These are phyloP conservation scores for Fusarium gaditjirri DNA, from an alignment of 2,329 filamentous ascomycete species.

Conservation along the genomic window DNA sequence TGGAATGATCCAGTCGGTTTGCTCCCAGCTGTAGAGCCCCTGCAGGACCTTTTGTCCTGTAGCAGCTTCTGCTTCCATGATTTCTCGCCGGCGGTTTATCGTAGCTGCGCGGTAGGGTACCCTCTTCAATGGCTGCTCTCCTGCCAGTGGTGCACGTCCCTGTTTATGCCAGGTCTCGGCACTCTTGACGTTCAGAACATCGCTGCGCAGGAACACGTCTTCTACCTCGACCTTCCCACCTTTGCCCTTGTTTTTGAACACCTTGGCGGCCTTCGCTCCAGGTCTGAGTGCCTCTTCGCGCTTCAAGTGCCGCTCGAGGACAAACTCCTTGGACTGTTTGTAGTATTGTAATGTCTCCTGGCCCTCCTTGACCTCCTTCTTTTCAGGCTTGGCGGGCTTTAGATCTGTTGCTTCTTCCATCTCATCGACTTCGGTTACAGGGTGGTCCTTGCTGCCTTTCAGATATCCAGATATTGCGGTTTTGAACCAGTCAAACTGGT, in stretches of 20 bases:
- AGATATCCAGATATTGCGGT: constrained; percentile 79
- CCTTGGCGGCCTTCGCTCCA: constrained; percentile 74
- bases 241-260: constrained; percentile 80
- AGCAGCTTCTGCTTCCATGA: constrained; percentile 83
- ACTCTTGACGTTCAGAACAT: constrained; percentile 87
- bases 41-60: constrained; percentile 88
- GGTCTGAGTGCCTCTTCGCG: constrained; percentile 88
- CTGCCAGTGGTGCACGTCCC: constrained; percentile 78
- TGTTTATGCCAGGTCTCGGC: constrained; percentile 99
- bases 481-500: constrained; percentile 90
- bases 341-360: constrained; percentile 89
- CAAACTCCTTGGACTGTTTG: constrained; percentile 85
- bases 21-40: constrained; percentile 82
- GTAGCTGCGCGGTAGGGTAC: constrained; percentile 94
- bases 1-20: constrained; percentile 97
- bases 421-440: constrained; percentile 78
- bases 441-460: constrained; percentile 59
- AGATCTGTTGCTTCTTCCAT: constrained; percentile 83
- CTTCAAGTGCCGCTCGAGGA: constrained; percentile 85
- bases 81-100: constrained; percentile 84
- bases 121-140: constrained; percentile 81
- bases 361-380: constrained; percentile 77
- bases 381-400: constrained; percentile 76
- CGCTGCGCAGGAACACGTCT: constrained; percentile 80
- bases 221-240: constrained; percentile 78